Conservation (phyloP, 192 early-diverging fungal genomes). For the Jimgerdemannia flammicorona region DNA sequence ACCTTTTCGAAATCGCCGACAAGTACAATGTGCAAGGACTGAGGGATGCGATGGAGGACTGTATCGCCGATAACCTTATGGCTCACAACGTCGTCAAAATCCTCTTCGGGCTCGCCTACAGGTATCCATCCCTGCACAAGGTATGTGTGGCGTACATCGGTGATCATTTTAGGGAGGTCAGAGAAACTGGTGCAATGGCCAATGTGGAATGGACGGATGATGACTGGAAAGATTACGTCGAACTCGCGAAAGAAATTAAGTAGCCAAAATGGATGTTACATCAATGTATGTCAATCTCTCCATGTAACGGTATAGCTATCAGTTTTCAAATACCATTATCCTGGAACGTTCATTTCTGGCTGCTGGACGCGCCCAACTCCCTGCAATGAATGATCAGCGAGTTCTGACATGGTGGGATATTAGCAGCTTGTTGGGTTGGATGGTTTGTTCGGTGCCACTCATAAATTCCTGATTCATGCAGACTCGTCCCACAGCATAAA, state of each 20-base stretch:
- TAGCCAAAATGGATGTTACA: too few relatives aligned
- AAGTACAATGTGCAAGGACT: background rate
- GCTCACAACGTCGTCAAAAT: background rate
- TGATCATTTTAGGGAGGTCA: background rate
- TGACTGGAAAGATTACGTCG: background rate
- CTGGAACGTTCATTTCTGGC: too few relatives aligned
- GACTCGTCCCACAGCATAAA: too few relatives aligned
- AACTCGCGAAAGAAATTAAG: background rate
- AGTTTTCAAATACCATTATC: too few relatives aligned
- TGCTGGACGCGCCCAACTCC: too few relatives aligned
- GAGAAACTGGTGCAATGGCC: background rate
- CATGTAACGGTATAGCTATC: too few relatives aligned
- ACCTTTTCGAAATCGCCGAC: background rate
- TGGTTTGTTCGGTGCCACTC: too few relatives aligned
- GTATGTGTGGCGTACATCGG: background rate
- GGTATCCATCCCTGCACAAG: background rate
- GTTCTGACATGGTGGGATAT: too few relatives aligned
- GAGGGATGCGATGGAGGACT: background rate
- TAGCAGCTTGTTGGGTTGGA: too few relatives aligned
- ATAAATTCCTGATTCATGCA: too few relatives aligned
- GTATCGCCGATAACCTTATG: background rate
- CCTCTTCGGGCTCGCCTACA: background rate
- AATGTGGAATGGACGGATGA: background rate
- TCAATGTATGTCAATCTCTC: too few relatives aligned
- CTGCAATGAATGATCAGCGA: too few relatives aligned